Conservation (phyloP, 495 filamentous ascomycete species). For the Thermochaetoides thermophila region DNA sequence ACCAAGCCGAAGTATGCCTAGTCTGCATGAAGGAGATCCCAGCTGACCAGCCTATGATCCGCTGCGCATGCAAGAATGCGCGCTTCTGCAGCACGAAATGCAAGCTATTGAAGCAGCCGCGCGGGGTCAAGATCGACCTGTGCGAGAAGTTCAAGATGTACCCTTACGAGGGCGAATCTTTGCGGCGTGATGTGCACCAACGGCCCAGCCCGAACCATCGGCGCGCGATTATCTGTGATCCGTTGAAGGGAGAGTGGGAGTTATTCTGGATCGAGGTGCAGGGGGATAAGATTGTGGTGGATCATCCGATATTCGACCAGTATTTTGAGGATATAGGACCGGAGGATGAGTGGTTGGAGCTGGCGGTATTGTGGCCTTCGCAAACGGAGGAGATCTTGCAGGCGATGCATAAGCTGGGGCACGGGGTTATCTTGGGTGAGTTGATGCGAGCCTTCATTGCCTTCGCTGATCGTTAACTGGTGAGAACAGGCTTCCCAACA, state of each 20-base stretch:
- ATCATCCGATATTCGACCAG: background rate
- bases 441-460: background rate
- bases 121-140: too few species aligned
- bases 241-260: too few species aligned
- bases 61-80: background rate
- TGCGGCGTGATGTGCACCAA: too few species aligned
- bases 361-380: background rate
- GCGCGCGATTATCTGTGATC: background rate
- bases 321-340: background rate
- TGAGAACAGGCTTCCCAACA: background rate
- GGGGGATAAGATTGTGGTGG: slow-evolving; percentile 1
- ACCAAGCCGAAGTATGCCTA: background rate
- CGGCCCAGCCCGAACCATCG: slow-evolving; percentile 3
- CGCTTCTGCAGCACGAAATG: background rate
- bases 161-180: too few species aligned
- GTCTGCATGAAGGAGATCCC: background rate
- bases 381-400: background rate
- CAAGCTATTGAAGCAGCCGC: too few species aligned
- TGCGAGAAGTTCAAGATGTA: background rate
- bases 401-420: background rate
- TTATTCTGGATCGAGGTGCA: slow-evolving; percentile 1
- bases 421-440: slow-evolving; percentile 1
- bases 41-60: background rate
- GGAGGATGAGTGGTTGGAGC: background rate
- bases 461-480: background rate